Conservation (phyloP, 768 basidiomycete species). For the Butyriboletus loyo region DNA sequence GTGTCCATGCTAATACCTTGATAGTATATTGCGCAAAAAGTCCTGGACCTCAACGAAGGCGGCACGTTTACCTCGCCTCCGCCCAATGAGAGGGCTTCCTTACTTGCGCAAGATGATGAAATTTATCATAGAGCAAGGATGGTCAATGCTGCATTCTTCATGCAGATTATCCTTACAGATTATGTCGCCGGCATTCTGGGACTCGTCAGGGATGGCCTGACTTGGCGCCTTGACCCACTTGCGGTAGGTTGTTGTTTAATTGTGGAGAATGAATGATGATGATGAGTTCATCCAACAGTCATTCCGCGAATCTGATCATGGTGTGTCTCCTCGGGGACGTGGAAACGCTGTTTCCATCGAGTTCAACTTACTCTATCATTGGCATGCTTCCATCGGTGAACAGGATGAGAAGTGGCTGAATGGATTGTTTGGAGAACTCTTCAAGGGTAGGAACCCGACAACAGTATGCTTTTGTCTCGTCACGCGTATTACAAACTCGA, state of each 20-base stretch:
- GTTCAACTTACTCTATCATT: constrained; percentile 60
- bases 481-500: not conserved
- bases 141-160: constrained; percentile 70
- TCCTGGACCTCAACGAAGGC: constrained; percentile 67
- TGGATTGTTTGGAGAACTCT: constrained; percentile 41
- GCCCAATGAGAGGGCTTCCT: constrained; percentile 15
- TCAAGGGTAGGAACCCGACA: constrained; percentile 40
- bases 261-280: not conserved
- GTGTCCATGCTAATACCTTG: constrained; percentile 5
- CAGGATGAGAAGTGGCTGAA: constrained; percentile 57
- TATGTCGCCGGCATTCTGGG: constrained; percentile 76
- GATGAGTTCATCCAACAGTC: constrained; percentile 31
- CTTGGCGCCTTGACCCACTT: constrained; percentile 71
- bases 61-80: constrained; percentile 38
- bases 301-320: constrained; percentile 50
- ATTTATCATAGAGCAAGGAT: constrained; percentile 72
- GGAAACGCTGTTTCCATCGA: constrained; percentile 78
- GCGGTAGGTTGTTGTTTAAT: constrained; percentile 35
- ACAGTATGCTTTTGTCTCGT: constrained; percentile 30
- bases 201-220: constrained; percentile 56
- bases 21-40: constrained; percentile 67
- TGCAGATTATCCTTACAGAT: constrained; percentile 66
- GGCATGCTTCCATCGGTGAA: constrained; percentile 63
- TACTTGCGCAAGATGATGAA: constrained; percentile 63
- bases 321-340: constrained; percentile 57